Conservation (phyloP, 306 rosid genomes). For the Hylodesmum podocarpum region DNA sequence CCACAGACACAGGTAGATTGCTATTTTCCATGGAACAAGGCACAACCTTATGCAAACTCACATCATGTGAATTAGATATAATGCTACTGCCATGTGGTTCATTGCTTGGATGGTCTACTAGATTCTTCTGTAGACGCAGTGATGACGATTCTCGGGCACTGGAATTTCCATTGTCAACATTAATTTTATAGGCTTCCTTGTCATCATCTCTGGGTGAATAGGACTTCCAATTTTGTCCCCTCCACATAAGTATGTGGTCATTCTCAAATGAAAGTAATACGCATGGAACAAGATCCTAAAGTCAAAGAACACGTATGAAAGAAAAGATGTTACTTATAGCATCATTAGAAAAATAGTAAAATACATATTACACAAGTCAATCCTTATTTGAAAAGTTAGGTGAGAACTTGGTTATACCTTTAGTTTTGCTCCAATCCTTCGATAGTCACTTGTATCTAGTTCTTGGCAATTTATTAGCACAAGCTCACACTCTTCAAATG, state of each 20-base stretch:
- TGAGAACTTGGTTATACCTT: slow-evolving; percentile 46
- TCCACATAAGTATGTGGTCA: slow-evolving; percentile 83
- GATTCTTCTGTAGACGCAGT: neutral
- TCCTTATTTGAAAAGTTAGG: neutral
- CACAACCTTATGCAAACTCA: slow-evolving; percentile 28
- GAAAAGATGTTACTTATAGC: neutral
- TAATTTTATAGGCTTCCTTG: slow-evolving; percentile 34
- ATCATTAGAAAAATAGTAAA: neutral
- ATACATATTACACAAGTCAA: neutral
- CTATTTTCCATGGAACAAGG: slow-evolving; percentile 24
- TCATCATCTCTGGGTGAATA: slow-evolving; percentile 29
- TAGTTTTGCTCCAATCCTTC: slow-evolving; percentile 76
- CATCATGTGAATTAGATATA: slow-evolving; percentile 20
- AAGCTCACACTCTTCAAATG: slow-evolving; percentile 81
- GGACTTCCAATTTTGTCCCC: slow-evolving; percentile 71
- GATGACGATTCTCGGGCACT: slow-evolving; percentile 25
- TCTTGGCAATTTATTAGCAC: slow-evolving; percentile 75
- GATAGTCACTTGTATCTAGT: slow-evolving; percentile 65
- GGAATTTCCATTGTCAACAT: slow-evolving; percentile 22
- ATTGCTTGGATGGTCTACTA: slow-evolving; percentile 2
- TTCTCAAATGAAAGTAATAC: slow-evolving; percentile 69
- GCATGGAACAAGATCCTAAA: slow-evolving; percentile 90
- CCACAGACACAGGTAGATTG: slow-evolving; percentile 18
- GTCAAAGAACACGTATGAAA: slow-evolving; percentile 4
- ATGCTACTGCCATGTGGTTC: slow-evolving; percentile 22